Conservation (phyloP, 441 rosid genomes). For the Euphorbia corollata region DNA sequence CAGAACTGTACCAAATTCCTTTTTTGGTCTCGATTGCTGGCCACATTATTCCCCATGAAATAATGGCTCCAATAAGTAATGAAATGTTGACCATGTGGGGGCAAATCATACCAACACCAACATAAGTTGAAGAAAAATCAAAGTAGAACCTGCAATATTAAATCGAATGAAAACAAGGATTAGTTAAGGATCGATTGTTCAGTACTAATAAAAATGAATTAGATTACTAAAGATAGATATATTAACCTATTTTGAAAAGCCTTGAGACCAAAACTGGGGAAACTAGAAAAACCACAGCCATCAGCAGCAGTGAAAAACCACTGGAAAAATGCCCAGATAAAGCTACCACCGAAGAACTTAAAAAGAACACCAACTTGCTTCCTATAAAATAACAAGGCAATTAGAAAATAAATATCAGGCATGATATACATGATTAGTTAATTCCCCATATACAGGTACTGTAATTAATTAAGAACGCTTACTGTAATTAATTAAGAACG, state of each 20-base stretch:
- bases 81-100: constrained; percentile 78
- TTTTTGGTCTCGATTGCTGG: constrained; percentile 51
- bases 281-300: constrained; percentile 62
- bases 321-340: constrained; percentile 69
- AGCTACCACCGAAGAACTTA: constrained; percentile 49
- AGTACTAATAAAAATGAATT: no score
- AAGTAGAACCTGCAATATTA: constrained; percentile 57
- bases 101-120: constrained; percentile 90
- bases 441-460: no score
- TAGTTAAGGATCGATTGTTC: neutral
- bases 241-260: constrained; percentile 49
- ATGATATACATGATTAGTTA: no score
- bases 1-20: constrained; percentile 62
- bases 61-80: constrained; percentile 62
- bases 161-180: neutral
- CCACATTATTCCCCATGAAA: constrained; percentile 92
- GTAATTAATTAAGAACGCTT: no score
- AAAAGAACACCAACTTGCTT: constrained; percentile 63
- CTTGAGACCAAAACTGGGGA: constrained; percentile 72
- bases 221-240: neutral
- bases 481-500: no score
- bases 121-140: constrained; percentile 82
- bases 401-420: no score
- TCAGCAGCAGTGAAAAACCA: constrained; percentile 69
- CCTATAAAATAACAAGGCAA: constrained; percentile 29